Conservation (phyloP, 345 rosid species). For the Erodium maritimum region DNA sequence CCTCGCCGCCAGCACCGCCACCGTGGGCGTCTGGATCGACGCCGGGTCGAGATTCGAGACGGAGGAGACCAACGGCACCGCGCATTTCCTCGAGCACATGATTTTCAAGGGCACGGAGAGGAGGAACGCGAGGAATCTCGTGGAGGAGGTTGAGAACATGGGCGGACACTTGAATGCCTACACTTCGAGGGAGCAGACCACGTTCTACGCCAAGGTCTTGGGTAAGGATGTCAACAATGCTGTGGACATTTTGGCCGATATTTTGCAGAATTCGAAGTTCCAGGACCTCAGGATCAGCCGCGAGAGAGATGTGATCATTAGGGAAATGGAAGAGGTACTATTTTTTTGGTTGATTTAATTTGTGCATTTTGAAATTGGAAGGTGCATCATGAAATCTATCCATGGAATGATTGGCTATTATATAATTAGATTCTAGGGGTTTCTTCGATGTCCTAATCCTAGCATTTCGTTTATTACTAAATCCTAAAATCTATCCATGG, state of each 20-base stretch:
- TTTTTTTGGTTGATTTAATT: background rate
- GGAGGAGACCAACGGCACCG: conserved; percentile 71
- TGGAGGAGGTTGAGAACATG: conserved; percentile 40
- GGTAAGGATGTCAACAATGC: conserved; percentile 56
- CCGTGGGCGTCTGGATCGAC: conserved; percentile 97
- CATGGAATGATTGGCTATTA: no score
- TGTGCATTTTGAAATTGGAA: background rate
- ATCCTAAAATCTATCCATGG: no score
- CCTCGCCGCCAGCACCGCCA: conserved; percentile 60
- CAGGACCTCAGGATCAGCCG: conserved; percentile 43
- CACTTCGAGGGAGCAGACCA: conserved; percentile 90
- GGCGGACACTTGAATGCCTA: conserved; percentile 94
- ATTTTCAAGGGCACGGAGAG: conserved; percentile 25
- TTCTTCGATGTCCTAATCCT: no score
- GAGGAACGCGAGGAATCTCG: conserved; percentile 15
- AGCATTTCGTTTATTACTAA: no score
- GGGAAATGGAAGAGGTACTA: conserved; percentile 55
- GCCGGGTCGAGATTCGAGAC: conserved; percentile 93
- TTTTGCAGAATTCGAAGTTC: conserved; percentile 71
- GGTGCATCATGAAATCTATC: no score
- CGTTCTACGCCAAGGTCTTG: conserved; percentile 83
- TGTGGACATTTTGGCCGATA: conserved; percentile 69
- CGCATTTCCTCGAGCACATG: conserved; percentile 29
- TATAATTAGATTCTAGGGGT: no score
- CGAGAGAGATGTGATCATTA: conserved; percentile 46